phyloP scores from a whole-genome alignment of 805 yeast species.

The Ogataea parapolymorpha region DNA sequence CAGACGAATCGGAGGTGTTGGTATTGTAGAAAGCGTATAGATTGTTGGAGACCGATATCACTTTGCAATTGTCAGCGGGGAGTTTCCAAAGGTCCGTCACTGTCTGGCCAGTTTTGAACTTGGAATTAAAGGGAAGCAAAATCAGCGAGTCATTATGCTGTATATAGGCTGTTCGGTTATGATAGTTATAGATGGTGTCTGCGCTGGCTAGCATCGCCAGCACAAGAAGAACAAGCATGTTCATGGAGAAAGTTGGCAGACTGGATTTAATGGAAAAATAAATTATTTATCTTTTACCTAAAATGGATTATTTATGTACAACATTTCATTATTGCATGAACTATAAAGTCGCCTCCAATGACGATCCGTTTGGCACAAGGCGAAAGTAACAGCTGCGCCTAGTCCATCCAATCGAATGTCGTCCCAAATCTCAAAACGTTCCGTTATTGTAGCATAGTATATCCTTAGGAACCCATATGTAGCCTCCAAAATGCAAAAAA shows the following conservation, averaged over 20 bases:
- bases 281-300: constrained; percentile 4
- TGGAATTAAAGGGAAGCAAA: constrained; percentile 26
- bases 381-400: no score
- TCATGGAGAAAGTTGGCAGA: constrained; percentile 2
- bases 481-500: constrained; percentile 10
- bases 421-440: neutral
- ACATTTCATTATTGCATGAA: no score
- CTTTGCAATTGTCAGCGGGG: constrained; percentile 24
- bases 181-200: constrained; percentile 31
- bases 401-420: no score
- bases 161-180: constrained; percentile 30
- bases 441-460: constrained; percentile 6
- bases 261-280: neutral
- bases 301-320: neutral
- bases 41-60: constrained; percentile 16
- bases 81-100: constrained; percentile 14
- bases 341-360: no score
- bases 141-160: constrained; percentile 22
- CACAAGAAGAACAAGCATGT: constrained; percentile 3
- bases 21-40: constrained; percentile 28
- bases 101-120: constrained; percentile 22
- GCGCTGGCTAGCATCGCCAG: constrained; percentile 3
- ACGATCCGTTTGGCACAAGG: no score
- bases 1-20: neutral
- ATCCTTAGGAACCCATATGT: constrained; percentile 9